Percentiles rank a stretch among this genome's conserved stretches.
Evolutionary conservation across 352 stramenopile genomes (phyloP).

Genomic region (Globisporangium cystogenes): DNA sequence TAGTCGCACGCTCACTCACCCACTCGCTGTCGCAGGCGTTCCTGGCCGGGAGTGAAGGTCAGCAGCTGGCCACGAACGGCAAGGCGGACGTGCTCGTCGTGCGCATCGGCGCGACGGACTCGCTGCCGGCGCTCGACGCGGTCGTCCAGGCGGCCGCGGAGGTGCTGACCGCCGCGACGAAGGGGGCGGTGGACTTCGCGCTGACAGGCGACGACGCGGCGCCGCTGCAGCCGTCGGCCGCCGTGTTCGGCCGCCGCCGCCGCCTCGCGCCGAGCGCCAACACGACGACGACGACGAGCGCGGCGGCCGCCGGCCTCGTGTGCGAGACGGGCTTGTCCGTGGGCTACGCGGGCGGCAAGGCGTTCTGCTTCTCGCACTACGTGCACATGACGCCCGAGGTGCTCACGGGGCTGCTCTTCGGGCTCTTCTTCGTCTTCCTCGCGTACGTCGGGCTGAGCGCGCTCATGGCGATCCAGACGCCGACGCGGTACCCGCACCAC

Average conservation of each 20-base stretch:
- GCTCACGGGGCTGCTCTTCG: slow-evolving; percentile 66
- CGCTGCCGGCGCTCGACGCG: slow-evolving; percentile 31
- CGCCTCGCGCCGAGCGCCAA: slow-evolving; percentile 20
- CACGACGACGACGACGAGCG: slow-evolving; percentile 6
- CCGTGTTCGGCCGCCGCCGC: slow-evolving; percentile 22
- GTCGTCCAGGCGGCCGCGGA: slow-evolving; percentile 34
- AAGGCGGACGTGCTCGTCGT: slow-evolving; percentile 66
- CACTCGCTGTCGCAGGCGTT: slow-evolving; percentile 3
- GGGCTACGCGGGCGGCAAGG: slow-evolving; percentile 45
- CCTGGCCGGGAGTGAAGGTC: slow-evolving; percentile 9
- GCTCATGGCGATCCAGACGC: slow-evolving; percentile 76
- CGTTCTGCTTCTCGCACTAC: slow-evolving; percentile 85
- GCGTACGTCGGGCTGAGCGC: slow-evolving; percentile 64
- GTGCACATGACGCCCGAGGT: slow-evolving; percentile 80
- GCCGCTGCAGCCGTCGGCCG: slow-evolving; percentile 17
- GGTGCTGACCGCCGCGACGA: slow-evolving; percentile 27
- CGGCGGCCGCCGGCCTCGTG: slow-evolving; percentile 22
- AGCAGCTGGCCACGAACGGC: slow-evolving; percentile 36
- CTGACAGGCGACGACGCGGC: slow-evolving; percentile 48
- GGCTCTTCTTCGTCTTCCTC: slow-evolving; percentile 78
- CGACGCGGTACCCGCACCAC: slow-evolving; percentile 58
- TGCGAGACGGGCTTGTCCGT: slow-evolving; percentile 64
- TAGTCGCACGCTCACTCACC: too few species aligned
- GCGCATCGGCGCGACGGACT: slow-evolving; percentile 27
- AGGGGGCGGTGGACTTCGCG: slow-evolving; percentile 46